These are phyloP conservation scores for Entomortierella beljakovae DNA, from an alignment of 192 early-diverging fungal species.

Conservation along the genomic window DNA sequence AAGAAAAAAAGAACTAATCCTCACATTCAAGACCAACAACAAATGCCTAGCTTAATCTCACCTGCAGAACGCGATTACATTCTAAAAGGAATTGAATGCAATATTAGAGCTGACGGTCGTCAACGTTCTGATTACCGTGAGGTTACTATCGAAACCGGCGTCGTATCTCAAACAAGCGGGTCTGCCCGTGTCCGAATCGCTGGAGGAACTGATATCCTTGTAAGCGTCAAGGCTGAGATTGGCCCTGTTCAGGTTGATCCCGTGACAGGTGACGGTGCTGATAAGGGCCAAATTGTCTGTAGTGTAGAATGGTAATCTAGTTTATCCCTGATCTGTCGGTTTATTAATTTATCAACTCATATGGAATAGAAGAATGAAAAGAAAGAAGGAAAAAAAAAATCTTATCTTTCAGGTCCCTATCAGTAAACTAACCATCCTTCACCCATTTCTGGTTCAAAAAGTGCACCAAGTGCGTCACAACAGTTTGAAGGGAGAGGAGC, in stretches of 20 bases:
- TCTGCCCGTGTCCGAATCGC: slow-evolving; percentile 85
- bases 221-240: slow-evolving; percentile 96
- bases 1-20: background rate
- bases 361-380: no score
- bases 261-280: slow-evolving; percentile 66
- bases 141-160: slow-evolving; percentile 83
- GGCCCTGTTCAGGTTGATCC: slow-evolving; percentile 69
- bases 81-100: slow-evolving; percentile 78
- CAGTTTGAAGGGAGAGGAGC: slow-evolving; percentile 83
- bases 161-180: slow-evolving; percentile 92
- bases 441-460: slow-evolving; percentile 10
- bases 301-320: slow-evolving; percentile 88
- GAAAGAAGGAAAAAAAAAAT: background rate
- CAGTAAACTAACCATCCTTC: background rate
- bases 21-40: background rate
- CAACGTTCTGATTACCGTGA: slow-evolving; percentile 80
- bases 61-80: slow-evolving; percentile 90
- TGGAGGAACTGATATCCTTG: slow-evolving; percentile 90
- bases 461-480: slow-evolving; percentile 85
- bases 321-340: no score
- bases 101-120: slow-evolving; percentile 92
- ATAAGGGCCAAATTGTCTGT: slow-evolving; percentile 81
- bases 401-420: background rate
- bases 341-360: no score
- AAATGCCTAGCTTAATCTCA: slow-evolving; percentile 67